Evolutionary conservation across 1,284 basidiomycete genomes (phyloP).

Genomic region (Xerocomus nothofagi): DNA sequence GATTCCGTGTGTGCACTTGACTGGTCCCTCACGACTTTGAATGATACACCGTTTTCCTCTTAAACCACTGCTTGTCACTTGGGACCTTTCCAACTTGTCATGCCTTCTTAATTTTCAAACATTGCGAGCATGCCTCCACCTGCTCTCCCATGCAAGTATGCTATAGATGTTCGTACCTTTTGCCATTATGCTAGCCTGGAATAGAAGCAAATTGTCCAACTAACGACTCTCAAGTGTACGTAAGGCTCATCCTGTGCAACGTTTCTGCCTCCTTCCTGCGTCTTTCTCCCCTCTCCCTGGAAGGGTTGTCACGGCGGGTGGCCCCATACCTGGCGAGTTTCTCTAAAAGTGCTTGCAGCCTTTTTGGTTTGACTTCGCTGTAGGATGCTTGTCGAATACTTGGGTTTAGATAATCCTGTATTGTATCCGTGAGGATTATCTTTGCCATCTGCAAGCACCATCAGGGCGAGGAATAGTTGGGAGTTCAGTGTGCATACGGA

Average conservation of each 20-base stretch:
- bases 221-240: slow-evolving; percentile 17
- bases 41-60: slow-evolving; percentile 36
- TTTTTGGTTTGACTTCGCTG: slow-evolving; percentile 68
- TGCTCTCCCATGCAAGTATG: slow-evolving; percentile 13
- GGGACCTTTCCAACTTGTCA: slow-evolving; percentile 18
- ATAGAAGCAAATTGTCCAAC: slow-evolving; percentile 7
- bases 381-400: slow-evolving; percentile 74
- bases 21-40: slow-evolving; percentile 42
- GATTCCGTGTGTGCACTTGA: slow-evolving; percentile 50
- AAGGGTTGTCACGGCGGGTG: slow-evolving; percentile 56
- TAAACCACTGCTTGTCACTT: slow-evolving; percentile 33
- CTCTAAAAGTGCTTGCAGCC: slow-evolving; percentile 75
- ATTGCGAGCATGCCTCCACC: slow-evolving; percentile 5
- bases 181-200: slow-evolving; percentile 6
- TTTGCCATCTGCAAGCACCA: slow-evolving; percentile 62
- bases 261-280: slow-evolving; percentile 80
- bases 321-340: slow-evolving; percentile 75
- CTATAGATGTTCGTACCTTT: slow-evolving; percentile 23
- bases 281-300: slow-evolving; percentile 65
- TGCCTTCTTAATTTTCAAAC: slow-evolving; percentile 8
- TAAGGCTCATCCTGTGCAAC: slow-evolving; percentile 49
- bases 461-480: slow-evolving; percentile 10
- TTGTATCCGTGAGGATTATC: slow-evolving; percentile 71
- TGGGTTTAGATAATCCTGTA: slow-evolving; percentile 80
- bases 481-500: slow-evolving; percentile 51